A percentile compares a stretch with the other conserved stretches of the same genome.
Evolutionary conservation across 140 eudicot species (phyloP).

Genomic region (Senecio squalidus): DNA sequence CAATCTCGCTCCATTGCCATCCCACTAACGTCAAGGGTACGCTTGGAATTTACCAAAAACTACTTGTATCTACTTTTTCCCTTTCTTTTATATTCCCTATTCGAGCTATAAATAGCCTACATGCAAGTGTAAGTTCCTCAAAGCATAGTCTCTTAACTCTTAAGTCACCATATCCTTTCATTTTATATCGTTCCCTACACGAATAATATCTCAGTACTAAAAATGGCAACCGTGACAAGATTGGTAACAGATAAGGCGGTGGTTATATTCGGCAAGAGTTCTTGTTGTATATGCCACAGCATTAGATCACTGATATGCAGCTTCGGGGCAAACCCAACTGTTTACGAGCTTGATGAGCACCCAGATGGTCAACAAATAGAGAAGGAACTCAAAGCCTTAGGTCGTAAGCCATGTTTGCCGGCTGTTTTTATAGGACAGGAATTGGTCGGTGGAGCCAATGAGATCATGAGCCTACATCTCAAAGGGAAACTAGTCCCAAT

Average conservation of each 20-base stretch:
- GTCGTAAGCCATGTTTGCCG: slow-evolving; percentile 52
- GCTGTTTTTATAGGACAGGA: slow-evolving; percentile 67
- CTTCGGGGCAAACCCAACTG: slow-evolving; percentile 5
- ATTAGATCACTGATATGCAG: slow-evolving; percentile 1
- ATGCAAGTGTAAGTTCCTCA: slow-evolving; percentile 20
- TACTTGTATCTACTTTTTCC: slow-evolving; percentile 17
- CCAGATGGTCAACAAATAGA: background rate
- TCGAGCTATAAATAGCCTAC: slow-evolving; percentile 37
- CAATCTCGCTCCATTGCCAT: slow-evolving; percentile 13
- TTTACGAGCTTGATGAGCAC: background rate
- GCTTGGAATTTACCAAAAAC: slow-evolving; percentile 1
- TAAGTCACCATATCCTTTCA: background rate
- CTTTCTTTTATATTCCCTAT: slow-evolving; percentile 11
- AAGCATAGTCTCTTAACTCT: slow-evolving; percentile 6
- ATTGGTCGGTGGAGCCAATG: slow-evolving; percentile 70
- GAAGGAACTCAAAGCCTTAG: slow-evolving; percentile 21
- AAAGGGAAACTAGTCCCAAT: slow-evolving; percentile 67
- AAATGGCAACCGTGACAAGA: background rate
- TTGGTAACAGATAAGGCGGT: background rate
- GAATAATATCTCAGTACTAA: background rate
- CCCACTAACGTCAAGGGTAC: slow-evolving; percentile 10
- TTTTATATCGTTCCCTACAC: background rate
- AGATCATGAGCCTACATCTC: slow-evolving; percentile 75
- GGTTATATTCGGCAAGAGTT: slow-evolving; percentile 1
- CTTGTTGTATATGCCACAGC: slow-evolving; percentile 1